phyloP scores from a whole-genome alignment of 768 basidiomycete species.

The Rhodosporidiobolus sp. region DNA sequence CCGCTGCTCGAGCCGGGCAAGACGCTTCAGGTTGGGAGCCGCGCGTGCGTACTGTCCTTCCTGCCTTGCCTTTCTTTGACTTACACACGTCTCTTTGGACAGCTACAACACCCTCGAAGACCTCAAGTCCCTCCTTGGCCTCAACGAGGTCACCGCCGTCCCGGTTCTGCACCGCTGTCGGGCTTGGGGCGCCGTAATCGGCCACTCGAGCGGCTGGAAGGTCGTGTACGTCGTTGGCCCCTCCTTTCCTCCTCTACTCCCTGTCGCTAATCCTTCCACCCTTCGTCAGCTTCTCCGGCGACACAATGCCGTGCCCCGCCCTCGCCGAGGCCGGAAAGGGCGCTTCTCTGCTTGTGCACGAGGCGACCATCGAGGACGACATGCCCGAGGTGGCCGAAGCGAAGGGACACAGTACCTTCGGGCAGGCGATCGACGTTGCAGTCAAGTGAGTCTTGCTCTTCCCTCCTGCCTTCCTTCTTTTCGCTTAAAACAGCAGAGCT shows the following conservation, averaged over 20 bases:
- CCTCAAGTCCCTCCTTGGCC: constrained; percentile 51
- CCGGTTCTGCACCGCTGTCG: constrained; percentile 69
- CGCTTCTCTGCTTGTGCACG: constrained; percentile 85
- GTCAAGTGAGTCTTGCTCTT: constrained; percentile 55
- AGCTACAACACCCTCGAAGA: constrained; percentile 6
- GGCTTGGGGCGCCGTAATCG: constrained; percentile 69
- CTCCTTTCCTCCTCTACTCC: not conserved
- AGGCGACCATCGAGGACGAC: constrained; percentile 87
- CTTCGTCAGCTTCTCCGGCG: constrained; percentile 74
- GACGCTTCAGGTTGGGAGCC: constrained; percentile 22
- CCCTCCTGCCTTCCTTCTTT: not conserved
- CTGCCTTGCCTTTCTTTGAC: too few relatives aligned
- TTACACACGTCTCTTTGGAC: not conserved
- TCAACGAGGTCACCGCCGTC: constrained; percentile 64
- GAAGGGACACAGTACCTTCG: constrained; percentile 86
- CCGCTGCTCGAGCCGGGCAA: constrained; percentile 26
- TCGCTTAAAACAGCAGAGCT: not conserved
- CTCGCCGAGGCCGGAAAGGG: constrained; percentile 63
- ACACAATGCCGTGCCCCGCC: constrained; percentile 72
- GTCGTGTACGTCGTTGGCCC: constrained; percentile 59
- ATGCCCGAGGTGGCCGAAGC: constrained; percentile 56
- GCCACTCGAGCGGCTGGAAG: constrained; percentile 71
- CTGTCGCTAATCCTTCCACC: not conserved
- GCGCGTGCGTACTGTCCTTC: not conserved
- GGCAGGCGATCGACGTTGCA: constrained; percentile 79